Conservation (phyloP, 2,329 filamentous ascomycete genomes). For the Penicillium brasilianum region DNA sequence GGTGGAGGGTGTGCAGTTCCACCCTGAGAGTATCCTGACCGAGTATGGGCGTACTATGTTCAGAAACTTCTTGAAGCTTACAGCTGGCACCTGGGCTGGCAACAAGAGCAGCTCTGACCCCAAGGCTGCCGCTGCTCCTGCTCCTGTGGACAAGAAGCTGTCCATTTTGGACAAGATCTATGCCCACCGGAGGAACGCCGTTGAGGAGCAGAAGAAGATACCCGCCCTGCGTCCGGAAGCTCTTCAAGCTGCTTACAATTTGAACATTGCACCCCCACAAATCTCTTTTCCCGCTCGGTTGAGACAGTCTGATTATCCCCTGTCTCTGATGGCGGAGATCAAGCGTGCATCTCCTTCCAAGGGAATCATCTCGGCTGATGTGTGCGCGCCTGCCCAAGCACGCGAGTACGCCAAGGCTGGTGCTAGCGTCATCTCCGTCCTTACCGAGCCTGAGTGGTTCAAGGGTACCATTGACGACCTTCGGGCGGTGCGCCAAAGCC, state of each 20-base stretch:
- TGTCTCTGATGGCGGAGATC: constrained; percentile 96
- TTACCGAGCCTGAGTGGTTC: constrained; percentile 99
- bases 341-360: constrained; percentile 97
- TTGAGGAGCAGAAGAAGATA: constrained; percentile 79
- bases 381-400: constrained; percentile 88
- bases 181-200: constrained; percentile 73
- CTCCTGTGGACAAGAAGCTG: constrained; percentile 63
- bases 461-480: constrained; percentile 97
- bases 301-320: constrained; percentile 78
- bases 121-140: constrained; percentile 28
- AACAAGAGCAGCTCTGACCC: constrained; percentile 57
- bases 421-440: constrained; percentile 95
- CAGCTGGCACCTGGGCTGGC: constrained; percentile 88
- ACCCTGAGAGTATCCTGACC: constrained; percentile 95
- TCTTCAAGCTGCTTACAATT: constrained; percentile 82
- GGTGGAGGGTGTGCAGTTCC: constrained; percentile 97
- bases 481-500: constrained; percentile 79
- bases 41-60: constrained; percentile 88
- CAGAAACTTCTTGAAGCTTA: constrained; percentile 86
- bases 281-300: constrained; percentile 80
- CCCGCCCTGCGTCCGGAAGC: constrained; percentile 84
- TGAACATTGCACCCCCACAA: constrained; percentile 82
- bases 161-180: constrained; percentile 95
- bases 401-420: constrained; percentile 90
- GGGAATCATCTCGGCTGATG: constrained; percentile 85